Evolutionary conservation across 225 moss, liverwort and hornwort species (phyloP), one percentile per base, ranked within the genome.

Genomic region (Sphagnum contortum): DNA sequence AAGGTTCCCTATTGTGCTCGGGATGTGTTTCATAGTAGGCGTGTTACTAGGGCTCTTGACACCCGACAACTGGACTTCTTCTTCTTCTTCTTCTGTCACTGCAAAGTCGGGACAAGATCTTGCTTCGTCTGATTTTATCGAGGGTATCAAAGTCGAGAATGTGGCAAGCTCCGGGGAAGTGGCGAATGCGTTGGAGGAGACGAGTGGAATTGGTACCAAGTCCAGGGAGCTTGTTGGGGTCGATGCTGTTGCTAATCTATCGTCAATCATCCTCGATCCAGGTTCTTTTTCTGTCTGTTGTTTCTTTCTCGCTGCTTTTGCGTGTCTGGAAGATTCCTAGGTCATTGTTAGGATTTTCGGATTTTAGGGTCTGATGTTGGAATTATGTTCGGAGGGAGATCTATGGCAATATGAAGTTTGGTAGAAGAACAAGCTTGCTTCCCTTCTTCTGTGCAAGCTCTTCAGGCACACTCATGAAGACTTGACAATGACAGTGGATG

Each of bases 1-100:
- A 65, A 79, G 66, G 72, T 56, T 78, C 48, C 49, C 78, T 61
- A 46, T 72, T 3, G 81, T 81, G 72, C 75, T 81, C 48, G 78
- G 73, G 12, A 70, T 81, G 3, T 81, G 81, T 60, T 85, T 85
- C 67, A 50, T 14, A 4, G 3, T 81, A 3, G 85, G 85, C 52
- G 62, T 81, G 74, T 6, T 71, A 49, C 49, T 76, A 8, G 85
- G 85, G 44, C 71, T 71, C 71, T 55, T 65, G 3, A 64, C 71
- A 44, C 81, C 85, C 7, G 64, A 74, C 62, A 76, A 72, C 48
- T 79, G 76, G 85, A 52, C 71, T 2, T 49, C 57, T 2, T 60
- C 63, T 13, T 29, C 29, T 29, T 29, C 29, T 29, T 29, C 29
- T 29, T 29, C 29, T 29, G 29, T 0, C 29, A 29, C 29, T 29